phyloP scores from a whole-genome alignment of 805 yeast species.

The Ogataea thermomethanolica region DNA sequence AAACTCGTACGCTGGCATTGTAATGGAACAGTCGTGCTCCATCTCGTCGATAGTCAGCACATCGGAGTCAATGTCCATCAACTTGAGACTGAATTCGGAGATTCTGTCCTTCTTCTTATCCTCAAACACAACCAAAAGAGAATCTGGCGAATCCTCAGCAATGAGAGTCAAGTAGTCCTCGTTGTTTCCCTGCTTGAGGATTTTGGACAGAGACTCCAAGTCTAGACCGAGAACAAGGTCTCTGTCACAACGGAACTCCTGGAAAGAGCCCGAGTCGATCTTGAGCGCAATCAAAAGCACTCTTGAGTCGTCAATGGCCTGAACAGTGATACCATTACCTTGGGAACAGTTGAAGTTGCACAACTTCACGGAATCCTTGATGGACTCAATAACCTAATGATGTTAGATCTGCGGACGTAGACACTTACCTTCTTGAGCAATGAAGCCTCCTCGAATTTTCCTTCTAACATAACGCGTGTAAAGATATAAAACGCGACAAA shows the following conservation, averaged over 20 bases:
- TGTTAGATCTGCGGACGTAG: neutral
- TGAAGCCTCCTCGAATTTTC: slow-evolving; percentile 90
- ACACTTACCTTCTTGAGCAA: slow-evolving; percentile 69
- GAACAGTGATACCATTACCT: slow-evolving; percentile 82
- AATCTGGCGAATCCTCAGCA: slow-evolving; percentile 76
- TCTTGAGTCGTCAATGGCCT: slow-evolving; percentile 97
- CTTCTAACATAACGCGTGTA: slow-evolving; percentile 74
- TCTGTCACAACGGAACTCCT: slow-evolving; percentile 92
- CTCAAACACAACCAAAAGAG: slow-evolving; percentile 78
- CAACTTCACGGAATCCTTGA: slow-evolving; percentile 89
- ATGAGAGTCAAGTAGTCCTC: slow-evolving; percentile 83
- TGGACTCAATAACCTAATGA: slow-evolving; percentile 73
- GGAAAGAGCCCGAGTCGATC: slow-evolving; percentile 84
- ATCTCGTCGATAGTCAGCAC: slow-evolving; percentile 90
- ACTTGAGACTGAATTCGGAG: slow-evolving; percentile 84
- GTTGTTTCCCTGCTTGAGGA: slow-evolving; percentile 86
- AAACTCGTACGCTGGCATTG: slow-evolving; percentile 86
- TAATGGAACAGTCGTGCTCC: slow-evolving; percentile 81
- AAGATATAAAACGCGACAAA: slow-evolving; percentile 9
- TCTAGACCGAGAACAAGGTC: slow-evolving; percentile 90
- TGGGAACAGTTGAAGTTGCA: slow-evolving; percentile 98
- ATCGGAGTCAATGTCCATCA: slow-evolving; percentile 96
- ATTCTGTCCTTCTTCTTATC: slow-evolving; percentile 88
- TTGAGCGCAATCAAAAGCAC: slow-evolving; percentile 85
- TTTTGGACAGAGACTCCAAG: slow-evolving; percentile 79